Conservation (phyloP, 768 basidiomycete species). For the Lepiota brunneoincarnata region DNA sequence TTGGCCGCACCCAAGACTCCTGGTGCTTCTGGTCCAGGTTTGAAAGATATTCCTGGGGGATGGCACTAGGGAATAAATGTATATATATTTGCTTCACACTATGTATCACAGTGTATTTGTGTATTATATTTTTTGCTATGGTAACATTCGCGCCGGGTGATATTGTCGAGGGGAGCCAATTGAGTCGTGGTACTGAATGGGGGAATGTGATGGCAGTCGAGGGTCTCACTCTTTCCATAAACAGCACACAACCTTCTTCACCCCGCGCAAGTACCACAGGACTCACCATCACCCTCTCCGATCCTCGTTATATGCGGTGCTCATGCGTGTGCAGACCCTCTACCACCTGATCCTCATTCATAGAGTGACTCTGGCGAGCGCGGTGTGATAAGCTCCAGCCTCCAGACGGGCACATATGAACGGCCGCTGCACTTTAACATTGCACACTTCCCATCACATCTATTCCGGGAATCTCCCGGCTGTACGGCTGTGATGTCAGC, state of each 20-base stretch:
- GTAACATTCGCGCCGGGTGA: conserved; percentile 1
- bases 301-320: neutral
- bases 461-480: conserved; percentile 8
- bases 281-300: neutral
- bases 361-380: neutral
- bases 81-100: neutral
- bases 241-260: conserved; percentile 1
- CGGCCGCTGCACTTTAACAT: neutral
- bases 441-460: neutral
- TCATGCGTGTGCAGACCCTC: neutral
- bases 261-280: neutral
- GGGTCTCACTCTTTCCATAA: neutral
- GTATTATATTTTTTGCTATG: neutral
- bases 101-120: conserved; percentile 4
- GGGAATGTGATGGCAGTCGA: neutral
- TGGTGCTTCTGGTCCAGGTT: conserved; percentile 33
- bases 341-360: neutral
- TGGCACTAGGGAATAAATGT: conserved; percentile 42
- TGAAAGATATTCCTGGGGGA: conserved; percentile 37
- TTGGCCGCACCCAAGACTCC: conserved; percentile 32
- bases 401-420: too few species aligned
- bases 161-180: neutral
- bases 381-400: neutral
- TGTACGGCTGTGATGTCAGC: neutral
- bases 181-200: neutral